Conservation (phyloP, 139 green algal genomes). For the Coelastrella sp. region DNA sequence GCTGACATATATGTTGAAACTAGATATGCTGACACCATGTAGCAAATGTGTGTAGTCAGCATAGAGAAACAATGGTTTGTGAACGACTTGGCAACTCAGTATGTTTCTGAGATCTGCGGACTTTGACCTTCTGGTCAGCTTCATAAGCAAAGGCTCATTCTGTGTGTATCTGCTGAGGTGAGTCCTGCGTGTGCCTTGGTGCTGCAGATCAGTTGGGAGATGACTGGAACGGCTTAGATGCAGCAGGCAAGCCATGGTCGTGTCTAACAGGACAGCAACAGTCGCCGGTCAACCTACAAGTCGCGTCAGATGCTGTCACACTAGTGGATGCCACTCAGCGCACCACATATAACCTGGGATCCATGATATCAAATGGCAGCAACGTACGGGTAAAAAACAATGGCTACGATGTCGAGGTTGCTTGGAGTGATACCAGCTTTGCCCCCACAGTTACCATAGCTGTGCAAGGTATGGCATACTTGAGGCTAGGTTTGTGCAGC, state of each 20-base stretch:
- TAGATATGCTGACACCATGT: neutral
- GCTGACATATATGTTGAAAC: neutral
- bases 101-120: neutral
- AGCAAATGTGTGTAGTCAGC: neutral
- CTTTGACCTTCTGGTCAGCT: neutral
- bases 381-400: slow-evolving; percentile 12
- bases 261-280: slow-evolving; percentile 28
- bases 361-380: neutral
- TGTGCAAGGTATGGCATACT: too few species aligned
- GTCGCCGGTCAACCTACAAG: slow-evolving; percentile 10
- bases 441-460: neutral
- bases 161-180: too few species aligned
- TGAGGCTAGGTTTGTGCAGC: neutral
- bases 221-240: slow-evolving; percentile 1
- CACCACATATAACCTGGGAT: neutral
- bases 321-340: neutral
- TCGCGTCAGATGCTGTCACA: neutral
- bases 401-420: slow-evolving; percentile 4
- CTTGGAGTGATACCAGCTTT: neutral
- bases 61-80: neutral
- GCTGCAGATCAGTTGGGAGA: slow-evolving; percentile 4
- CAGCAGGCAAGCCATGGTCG: neutral
- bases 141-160: neutral
- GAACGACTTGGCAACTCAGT: neutral
- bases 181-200: too few species aligned